Evolutionary conservation across 352 stramenopile species (phyloP).

Genomic region (Phytophthora brassicae): DNA sequence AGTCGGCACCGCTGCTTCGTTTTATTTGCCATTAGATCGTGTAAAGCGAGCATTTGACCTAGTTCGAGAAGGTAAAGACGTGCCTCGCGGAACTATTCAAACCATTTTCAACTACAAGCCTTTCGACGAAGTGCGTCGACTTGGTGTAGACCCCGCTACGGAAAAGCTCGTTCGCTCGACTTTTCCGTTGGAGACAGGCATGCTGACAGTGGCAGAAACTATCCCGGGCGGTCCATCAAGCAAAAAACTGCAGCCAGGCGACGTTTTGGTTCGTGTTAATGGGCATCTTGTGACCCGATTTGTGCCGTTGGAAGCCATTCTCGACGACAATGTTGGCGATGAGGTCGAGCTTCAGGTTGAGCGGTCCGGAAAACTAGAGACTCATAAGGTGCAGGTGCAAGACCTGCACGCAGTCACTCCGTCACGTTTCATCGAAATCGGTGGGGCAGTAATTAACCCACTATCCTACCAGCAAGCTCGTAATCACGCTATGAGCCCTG

Average conservation of each 20-base stretch:
- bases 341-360: constrained; percentile 84
- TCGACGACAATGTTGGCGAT: constrained; percentile 79
- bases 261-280: constrained; percentile 88
- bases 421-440: constrained; percentile 86
- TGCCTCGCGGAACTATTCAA: constrained; percentile 88
- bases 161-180: constrained; percentile 76
- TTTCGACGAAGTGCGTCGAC: constrained; percentile 88
- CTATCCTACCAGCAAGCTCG: constrained; percentile 90
- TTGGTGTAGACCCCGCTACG: constrained; percentile 78
- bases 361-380: constrained; percentile 71
- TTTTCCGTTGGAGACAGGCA: constrained; percentile 87
- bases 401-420: constrained; percentile 87
- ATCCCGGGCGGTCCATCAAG: constrained; percentile 78
- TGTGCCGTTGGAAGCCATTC: constrained; percentile 76
- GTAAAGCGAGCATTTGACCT: constrained; percentile 88
- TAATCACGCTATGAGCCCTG: constrained; percentile 74
- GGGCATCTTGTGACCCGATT: constrained; percentile 85
- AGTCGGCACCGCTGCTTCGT: constrained; percentile 84
- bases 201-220: constrained; percentile 89
- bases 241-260: constrained; percentile 84
- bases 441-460: constrained; percentile 86
- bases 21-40: constrained; percentile 90
- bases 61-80: constrained; percentile 64
- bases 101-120: constrained; percentile 90
- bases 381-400: constrained; percentile 66